Evolutionary conservation across 1,284 basidiomycete species (phyloP), one percentile per base, ranked within the genome.

Genomic region (Irpex sp.): DNA sequence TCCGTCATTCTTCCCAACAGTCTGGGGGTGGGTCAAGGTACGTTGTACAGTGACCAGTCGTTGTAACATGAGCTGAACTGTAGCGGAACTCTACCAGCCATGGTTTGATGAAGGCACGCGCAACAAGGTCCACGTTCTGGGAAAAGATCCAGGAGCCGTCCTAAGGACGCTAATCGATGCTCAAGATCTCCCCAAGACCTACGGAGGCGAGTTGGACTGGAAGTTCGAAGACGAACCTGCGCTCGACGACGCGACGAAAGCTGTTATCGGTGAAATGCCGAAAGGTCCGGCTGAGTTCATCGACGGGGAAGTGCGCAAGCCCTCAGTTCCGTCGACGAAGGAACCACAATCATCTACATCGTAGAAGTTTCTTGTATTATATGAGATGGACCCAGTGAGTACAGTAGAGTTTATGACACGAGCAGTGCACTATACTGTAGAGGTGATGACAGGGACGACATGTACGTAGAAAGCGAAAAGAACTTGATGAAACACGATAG

Each of bases 11-110:
- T 91, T 91, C 70, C 82, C 86, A 1, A 90, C 86, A 1, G 77
- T 90, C 19, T 92, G 90, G 90, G 80, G 79, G 18, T 92, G 89
- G 90, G 79, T 92, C 67, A 90, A 88, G 78, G 87, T 85, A 58
- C 56, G 74, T 58, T 5, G 23, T 18, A 47, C 39, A 5, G 14
- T 45, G 12, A 12, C 6, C 10, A 45, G 12, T 6, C n/a, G 16
- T 5, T 14, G 12, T 28, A 5, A 18, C 16, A 23, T 3, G 16
- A 51, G 9, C 14, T 10, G 18, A 7, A 28, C 9, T 35, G 48
- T 28, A 6, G 12, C 28, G 12, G 6, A 16, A 55, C 16, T 28
- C 19, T 37, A 5, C 2, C 61, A 83, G 85, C 81, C 79, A 19
- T 91, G 87, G 86, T 91, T 91, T 69, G 90, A 91, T 68, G 86